Evolutionary conservation across 208 protist genomes (phyloP), one percentile per base, ranked within the genome.

Genomic region (Jaenimonas drosophilae): DNA sequence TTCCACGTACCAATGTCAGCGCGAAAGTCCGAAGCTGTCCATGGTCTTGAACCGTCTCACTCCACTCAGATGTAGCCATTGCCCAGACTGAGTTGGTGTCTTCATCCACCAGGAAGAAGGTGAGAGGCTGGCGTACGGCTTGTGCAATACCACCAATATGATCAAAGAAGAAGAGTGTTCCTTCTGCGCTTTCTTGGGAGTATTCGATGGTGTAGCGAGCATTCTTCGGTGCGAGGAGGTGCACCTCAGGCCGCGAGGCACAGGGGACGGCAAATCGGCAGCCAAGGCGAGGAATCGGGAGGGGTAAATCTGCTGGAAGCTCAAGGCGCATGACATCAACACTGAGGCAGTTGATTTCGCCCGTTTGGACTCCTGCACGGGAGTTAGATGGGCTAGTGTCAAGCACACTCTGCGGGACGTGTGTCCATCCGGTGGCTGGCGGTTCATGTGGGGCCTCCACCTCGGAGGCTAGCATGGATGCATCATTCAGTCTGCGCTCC

Each of bases 51-150:
- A 88, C 59, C 21, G 62, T 79, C 5, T 53, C 34, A 6, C 49
- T 34, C 74, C 76, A 87, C 66, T 93, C 84, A 26, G 70, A 75
- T 47, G 83, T 58, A 20, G 67, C 74, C 48, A 89, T 50, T 9
- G 77, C 80, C 72, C 79, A 94, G n/a, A 85, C 74, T 46, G n/a
- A 42, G 6, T 42, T 7, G 31, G 64, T 64, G 17, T 76, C 74
- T 32, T 84, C 85, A 38, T 90, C 78, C 11, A 85, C 47, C 31
- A 90, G 72, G 58, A 88, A 90, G 9, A 94, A 39, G 12, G 76
- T 74, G 4, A 94, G 75, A n/a, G 78, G 80, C 53, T 85, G 77
- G 0, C 80, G 74, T 40, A 67, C 63, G 17, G 77, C 50, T 5
- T 56, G 54, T 1, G 72, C 54, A 33, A 82, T 46, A 32, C 82